phyloP scores from a whole-genome alignment of 768 basidiomycete species.

The Boletus tomentosulus region DNA sequence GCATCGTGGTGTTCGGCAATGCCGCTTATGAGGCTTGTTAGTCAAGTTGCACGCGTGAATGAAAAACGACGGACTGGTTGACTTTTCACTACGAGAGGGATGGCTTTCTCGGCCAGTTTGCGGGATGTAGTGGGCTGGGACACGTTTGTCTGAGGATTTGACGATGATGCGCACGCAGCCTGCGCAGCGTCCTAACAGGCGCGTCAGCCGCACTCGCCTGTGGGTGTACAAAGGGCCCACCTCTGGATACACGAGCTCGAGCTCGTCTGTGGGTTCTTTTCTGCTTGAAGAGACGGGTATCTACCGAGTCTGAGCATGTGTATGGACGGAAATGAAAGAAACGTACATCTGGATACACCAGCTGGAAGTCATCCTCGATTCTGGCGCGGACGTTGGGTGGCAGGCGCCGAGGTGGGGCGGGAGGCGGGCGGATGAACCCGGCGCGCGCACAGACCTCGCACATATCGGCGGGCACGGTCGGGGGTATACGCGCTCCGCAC shows the following conservation, averaged over 20 bases:
- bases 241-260: conserved; percentile 17
- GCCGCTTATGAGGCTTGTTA: conserved; percentile 10
- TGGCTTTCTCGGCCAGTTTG: too few species aligned
- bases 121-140: too few species aligned
- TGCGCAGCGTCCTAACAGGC: conserved; percentile 9
- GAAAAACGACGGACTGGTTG: neutral
- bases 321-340: neutral
- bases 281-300: too few species aligned
- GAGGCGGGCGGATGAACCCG: conserved; percentile 2
- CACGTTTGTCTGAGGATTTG: too few species aligned
- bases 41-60: neutral
- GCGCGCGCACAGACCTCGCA: conserved; percentile 15
- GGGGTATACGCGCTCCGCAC: conserved; percentile 10
- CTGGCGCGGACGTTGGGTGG: neutral
- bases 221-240: neutral
- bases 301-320: neutral
- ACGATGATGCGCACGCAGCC: neutral
- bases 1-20: conserved; percentile 15
- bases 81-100: neutral
- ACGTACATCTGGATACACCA: conserved; percentile 25
- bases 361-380: conserved; percentile 7
- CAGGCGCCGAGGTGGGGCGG: neutral
- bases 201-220: neutral
- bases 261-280: neutral
- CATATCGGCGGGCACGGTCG: neutral